phyloP scores from a whole-genome alignment of 176 grass and related monocot species.

The Lolium multiflorum region DNA sequence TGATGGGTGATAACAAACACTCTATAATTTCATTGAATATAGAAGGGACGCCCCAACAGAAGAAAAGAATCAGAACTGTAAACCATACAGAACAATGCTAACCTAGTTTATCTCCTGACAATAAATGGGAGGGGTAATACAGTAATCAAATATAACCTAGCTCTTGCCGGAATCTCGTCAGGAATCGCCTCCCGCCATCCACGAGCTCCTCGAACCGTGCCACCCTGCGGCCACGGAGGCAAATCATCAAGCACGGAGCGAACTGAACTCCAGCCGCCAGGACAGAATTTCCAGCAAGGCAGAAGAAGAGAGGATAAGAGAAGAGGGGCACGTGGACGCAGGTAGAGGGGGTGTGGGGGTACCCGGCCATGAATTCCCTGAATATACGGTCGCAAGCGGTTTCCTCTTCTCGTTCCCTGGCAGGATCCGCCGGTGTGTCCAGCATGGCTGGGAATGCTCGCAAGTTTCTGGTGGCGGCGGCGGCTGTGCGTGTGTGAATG shows the following conservation, averaged over 20 bases:
- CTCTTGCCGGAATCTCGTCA: conserved; percentile 49
- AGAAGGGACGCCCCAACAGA: too few relatives aligned
- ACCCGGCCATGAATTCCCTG: conserved; percentile 57
- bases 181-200: conserved; percentile 53
- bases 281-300: not conserved
- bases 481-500: not conserved
- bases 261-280: not conserved
- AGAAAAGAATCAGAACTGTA: too few relatives aligned
- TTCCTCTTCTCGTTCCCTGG: not conserved
- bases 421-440: not conserved
- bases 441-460: not conserved
- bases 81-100: not conserved
- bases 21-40: not conserved
- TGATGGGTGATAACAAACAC: not conserved
- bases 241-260: not conserved
- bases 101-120: not conserved
- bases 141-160: conserved; percentile 52
- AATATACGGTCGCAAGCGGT: conserved; percentile 26
- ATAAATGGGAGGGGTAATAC: not conserved
- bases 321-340: not conserved
- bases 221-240: conserved; percentile 20
- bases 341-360: not conserved
- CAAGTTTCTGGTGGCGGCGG: conserved; percentile 11
- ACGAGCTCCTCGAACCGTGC: not conserved
- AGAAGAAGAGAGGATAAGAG: not conserved